Evolutionary conservation across 306 rosid genomes (phyloP).

Genomic region (Citrullus mucosospermus): DNA sequence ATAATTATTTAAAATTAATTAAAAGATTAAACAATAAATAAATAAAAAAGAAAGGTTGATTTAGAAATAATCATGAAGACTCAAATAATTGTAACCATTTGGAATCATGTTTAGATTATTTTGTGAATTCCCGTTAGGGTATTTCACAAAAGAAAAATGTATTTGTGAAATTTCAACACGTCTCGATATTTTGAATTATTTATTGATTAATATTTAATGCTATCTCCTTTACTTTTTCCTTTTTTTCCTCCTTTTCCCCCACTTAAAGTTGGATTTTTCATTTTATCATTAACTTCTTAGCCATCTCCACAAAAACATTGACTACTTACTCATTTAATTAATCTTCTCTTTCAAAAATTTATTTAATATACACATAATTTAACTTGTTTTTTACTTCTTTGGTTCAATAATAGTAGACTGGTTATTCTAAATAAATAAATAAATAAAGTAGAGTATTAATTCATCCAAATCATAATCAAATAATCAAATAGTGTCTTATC

Average conservation of each 20-base stretch:
- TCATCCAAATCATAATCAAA: no score
- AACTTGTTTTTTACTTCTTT: not conserved
- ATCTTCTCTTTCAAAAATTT: not conserved
- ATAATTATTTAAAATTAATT: no score
- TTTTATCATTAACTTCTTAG: not conserved
- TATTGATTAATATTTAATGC: not conserved
- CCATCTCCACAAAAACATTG: not conserved
- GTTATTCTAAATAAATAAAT: no score
- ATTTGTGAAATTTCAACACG: not conserved
- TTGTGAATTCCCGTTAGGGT: no score
- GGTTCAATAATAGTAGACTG: not conserved
- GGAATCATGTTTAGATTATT: not conserved
- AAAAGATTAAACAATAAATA: no score
- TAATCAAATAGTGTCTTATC: no score
- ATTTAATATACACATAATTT: not conserved
- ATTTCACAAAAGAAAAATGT: not conserved
- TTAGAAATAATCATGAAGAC: no score
- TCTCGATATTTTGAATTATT: not conserved
- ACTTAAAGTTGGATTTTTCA: not conserved
- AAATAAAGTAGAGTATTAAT: no score
- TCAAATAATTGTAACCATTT: not conserved
- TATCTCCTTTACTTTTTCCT: not conserved
- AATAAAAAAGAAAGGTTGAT: no score
- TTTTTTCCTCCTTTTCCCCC: not conserved
- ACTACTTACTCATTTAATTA: not conserved